These are phyloP conservation scores for Collybia nuda DNA, from an alignment of 768 basidiomycete species.

Conservation along the genomic window DNA sequence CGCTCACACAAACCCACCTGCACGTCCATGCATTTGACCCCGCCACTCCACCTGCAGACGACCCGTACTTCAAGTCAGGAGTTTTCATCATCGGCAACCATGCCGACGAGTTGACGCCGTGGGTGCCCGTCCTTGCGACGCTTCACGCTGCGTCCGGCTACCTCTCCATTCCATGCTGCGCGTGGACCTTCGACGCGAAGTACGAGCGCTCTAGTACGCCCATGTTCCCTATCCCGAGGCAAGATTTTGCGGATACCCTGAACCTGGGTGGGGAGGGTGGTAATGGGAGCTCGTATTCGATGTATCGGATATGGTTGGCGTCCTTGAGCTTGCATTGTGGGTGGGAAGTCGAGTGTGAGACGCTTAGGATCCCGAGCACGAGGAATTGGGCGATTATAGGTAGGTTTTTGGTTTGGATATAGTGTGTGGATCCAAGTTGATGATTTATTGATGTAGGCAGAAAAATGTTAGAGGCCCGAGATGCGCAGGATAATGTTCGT, in stretches of 20 bases:
- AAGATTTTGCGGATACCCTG: slow-evolving; percentile 34
- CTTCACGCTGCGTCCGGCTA: slow-evolving; percentile 62
- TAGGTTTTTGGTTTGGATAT: slow-evolving; percentile 30
- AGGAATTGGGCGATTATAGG: slow-evolving; percentile 92
- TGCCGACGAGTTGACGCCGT: slow-evolving; percentile 94
- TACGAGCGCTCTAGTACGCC: slow-evolving; percentile 51
- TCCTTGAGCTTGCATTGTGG: slow-evolving; percentile 70
- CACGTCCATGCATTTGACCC: slow-evolving; percentile 76
- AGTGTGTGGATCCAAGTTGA: background rate
- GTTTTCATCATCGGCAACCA: slow-evolving; percentile 92
- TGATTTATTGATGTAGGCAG: slow-evolving; percentile 7
- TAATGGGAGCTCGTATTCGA: slow-evolving; percentile 69
- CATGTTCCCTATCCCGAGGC: slow-evolving; percentile 24
- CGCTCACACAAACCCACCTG: slow-evolving; percentile 56
- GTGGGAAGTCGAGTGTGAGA: slow-evolving; percentile 87
- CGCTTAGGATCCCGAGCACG: slow-evolving; percentile 87
- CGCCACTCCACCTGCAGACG: slow-evolving; percentile 16
- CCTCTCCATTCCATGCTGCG: slow-evolving; percentile 87
- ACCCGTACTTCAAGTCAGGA: slow-evolving; percentile 35
- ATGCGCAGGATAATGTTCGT: slow-evolving; percentile 43
- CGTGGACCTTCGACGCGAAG: slow-evolving; percentile 74
- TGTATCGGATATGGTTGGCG: slow-evolving; percentile 88
- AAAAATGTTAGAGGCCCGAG: slow-evolving; percentile 24
- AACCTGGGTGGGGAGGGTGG: slow-evolving; percentile 65
- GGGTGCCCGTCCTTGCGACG: slow-evolving; percentile 83